phyloP scores from a whole-genome alignment of 176 grass and related monocot species.

The Ensete ventricosum region DNA sequence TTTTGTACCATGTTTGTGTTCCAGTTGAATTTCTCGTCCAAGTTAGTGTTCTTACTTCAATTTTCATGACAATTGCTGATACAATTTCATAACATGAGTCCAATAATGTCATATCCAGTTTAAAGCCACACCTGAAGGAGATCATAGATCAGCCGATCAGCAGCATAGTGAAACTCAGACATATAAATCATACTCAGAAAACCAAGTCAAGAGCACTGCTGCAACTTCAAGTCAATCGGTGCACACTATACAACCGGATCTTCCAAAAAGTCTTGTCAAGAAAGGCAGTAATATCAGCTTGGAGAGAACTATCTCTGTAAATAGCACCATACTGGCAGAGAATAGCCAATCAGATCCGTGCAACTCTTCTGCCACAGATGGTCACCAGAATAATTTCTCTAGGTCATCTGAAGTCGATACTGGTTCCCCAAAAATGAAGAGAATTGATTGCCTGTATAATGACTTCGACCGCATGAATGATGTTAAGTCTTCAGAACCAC shows the following conservation, averaged over 20 bases:
- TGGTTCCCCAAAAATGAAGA: slow-evolving; percentile 13
- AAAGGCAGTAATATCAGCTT: neutral
- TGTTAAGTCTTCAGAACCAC: slow-evolving; percentile 2
- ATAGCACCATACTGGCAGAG: neutral
- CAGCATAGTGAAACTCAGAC: slow-evolving; percentile 31
- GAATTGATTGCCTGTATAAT: slow-evolving; percentile 13
- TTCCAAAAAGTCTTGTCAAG: neutral
- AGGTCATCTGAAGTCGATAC: neutral
- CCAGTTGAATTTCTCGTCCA: neutral
- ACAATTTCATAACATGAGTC: neutral
- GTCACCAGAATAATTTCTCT: neutral
- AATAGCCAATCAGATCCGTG: neutral
- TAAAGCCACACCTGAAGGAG: neutral
- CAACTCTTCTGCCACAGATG: neutral
- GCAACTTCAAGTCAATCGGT: slow-evolving; percentile 8
- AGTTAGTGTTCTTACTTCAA: neutral
- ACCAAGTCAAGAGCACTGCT: slow-evolving; percentile 1
- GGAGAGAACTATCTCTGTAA: neutral
- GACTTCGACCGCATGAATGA: neutral
- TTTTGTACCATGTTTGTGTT: neutral
- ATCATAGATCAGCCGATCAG: slow-evolving; percentile 16
- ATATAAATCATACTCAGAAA: neutral
- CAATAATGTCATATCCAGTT: slow-evolving; percentile 1
- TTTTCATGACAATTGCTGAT: neutral
- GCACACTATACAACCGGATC: slow-evolving; percentile 1